Evolutionary conservation across 805 yeast species (phyloP).

Genomic region (Suhomyces tanzawaensis): DNA sequence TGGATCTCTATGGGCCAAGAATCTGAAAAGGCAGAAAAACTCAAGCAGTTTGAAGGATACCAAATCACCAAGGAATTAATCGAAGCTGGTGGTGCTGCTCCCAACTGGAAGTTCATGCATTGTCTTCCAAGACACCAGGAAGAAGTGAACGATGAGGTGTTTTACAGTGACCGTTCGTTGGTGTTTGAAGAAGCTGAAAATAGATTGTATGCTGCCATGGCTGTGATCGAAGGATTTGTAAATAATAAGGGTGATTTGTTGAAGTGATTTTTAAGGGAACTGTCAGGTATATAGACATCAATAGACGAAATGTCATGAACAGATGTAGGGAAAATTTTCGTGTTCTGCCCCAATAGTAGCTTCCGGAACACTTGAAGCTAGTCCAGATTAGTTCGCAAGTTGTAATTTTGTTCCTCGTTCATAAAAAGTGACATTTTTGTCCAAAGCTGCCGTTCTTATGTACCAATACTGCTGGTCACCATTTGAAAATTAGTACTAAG

Average conservation of each 20-base stretch:
- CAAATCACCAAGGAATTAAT: slow-evolving; percentile 75
- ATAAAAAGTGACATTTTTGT: too few species aligned
- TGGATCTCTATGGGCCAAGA: slow-evolving; percentile 99
- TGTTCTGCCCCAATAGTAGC: too few species aligned
- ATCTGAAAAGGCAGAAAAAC: slow-evolving; percentile 63
- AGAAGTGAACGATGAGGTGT: slow-evolving; percentile 92
- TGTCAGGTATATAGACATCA: too few species aligned
- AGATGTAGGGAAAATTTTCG: too few species aligned
- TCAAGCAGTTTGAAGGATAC: slow-evolving; percentile 81
- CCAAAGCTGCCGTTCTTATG: too few species aligned
- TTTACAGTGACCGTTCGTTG: slow-evolving; percentile 71
- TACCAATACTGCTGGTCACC: too few species aligned
- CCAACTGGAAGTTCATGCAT: slow-evolving; percentile 91
- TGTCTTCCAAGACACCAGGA: slow-evolving; percentile 94
- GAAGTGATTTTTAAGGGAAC: slow-evolving; percentile 5
- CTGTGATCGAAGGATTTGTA: slow-evolving; percentile 87
- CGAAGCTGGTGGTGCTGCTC: slow-evolving; percentile 51
- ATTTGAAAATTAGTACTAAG: too few species aligned
- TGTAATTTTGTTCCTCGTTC: too few species aligned
- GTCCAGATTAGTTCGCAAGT: too few species aligned
- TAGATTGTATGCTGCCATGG: slow-evolving; percentile 92
- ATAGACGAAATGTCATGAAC: too few species aligned
- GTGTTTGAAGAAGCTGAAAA: slow-evolving; percentile 97
- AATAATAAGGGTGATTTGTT: slow-evolving; percentile 69
- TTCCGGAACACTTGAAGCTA: too few species aligned